Evolutionary conservation across 495 filamentous ascomycete genomes (phyloP), one percentile per base, ranked within the genome.

Genomic region (Extremus antarcticus): DNA sequence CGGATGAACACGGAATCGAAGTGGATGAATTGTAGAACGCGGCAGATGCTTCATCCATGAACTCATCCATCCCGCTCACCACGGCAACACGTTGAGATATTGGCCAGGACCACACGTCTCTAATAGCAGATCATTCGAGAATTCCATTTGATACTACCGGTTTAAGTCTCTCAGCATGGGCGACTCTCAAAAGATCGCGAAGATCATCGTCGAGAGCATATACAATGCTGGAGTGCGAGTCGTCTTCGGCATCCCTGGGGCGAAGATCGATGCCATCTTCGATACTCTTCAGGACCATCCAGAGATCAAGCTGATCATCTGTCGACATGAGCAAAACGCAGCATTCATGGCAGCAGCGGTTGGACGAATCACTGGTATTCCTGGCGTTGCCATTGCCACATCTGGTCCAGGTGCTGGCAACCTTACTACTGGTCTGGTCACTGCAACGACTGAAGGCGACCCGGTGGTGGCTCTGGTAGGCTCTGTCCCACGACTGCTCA

Each of bases 401-500:
- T 69, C 66, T 19, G 69, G 69, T 0, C 69, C 69, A 10, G 69
- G 69, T 16, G 67, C 67, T 7, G 64, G 62, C 45, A 71, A 71
- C 47, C 63, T 71, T 16, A 65, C 63, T 8, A 72, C 70, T 2
- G 59, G 59, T 2, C 38, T 62, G 3, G 55, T 58, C 19, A 62
- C 59, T 19, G 19, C 63, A 25, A 77, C 55, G 1, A 72, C 63
- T 1, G 69, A 66, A 40, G 76, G 54, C 39, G 59, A 76, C 71
- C 48, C 75, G 72, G 10, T 70, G 69, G 47, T 73, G 43, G 51
- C 75, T 72, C 19, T 55, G 23, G 48, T 75, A 67, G 69, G 69
- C n/a, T 67, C 60, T 24, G 68, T 72, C 2, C 66, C 67, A 25
- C 58, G 69, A 16, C 39, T 59, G 23, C 62, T 69, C 43, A 56